Conservation (phyloP, 192 early-diverging fungal species). For the Podila minutissima region DNA sequence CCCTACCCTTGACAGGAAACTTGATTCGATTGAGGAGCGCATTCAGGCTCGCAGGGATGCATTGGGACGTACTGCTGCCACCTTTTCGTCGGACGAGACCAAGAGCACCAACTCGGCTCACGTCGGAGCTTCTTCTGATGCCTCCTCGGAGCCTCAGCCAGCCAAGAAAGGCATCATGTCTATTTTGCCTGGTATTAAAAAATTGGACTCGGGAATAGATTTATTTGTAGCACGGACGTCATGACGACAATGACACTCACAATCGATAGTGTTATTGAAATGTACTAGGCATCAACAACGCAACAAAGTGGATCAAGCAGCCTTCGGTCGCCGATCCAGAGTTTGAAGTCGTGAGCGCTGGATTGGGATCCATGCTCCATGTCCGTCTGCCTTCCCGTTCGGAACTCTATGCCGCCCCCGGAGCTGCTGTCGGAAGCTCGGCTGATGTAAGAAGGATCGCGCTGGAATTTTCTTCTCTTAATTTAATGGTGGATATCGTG, state of each 20-base stretch:
- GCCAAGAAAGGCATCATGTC: constrained; percentile 50
- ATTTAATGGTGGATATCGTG: neutral
- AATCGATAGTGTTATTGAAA: neutral
- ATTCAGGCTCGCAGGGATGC: constrained; percentile 49
- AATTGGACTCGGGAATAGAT: too few species aligned
- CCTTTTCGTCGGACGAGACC: constrained; percentile 7
- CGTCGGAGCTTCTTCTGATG: neutral
- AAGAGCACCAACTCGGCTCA: constrained; percentile 2
- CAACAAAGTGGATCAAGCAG: constrained; percentile 52
- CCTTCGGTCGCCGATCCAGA: constrained; percentile 58
- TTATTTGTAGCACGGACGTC: too few species aligned
- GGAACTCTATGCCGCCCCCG: constrained; percentile 62
- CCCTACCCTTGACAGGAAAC: constrained; percentile 42
- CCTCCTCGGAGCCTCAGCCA: constrained; percentile 8
- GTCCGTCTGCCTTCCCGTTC: constrained; percentile 62
- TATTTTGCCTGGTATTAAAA: constrained; percentile 33
- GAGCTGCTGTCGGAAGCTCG: constrained; percentile 62
- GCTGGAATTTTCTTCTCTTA: neutral
- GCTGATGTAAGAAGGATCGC: constrained; percentile 44
- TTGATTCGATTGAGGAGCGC: constrained; percentile 47
- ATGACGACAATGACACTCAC: neutral
- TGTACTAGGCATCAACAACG: constrained; percentile 46
- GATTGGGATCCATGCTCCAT: constrained; percentile 53
- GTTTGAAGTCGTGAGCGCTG: constrained; percentile 64
- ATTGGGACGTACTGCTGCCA: constrained; percentile 6